These are phyloP conservation scores for Pilaira anomala DNA, from an alignment of 192 early-diverging fungal genomes.

Conservation along the genomic window DNA sequence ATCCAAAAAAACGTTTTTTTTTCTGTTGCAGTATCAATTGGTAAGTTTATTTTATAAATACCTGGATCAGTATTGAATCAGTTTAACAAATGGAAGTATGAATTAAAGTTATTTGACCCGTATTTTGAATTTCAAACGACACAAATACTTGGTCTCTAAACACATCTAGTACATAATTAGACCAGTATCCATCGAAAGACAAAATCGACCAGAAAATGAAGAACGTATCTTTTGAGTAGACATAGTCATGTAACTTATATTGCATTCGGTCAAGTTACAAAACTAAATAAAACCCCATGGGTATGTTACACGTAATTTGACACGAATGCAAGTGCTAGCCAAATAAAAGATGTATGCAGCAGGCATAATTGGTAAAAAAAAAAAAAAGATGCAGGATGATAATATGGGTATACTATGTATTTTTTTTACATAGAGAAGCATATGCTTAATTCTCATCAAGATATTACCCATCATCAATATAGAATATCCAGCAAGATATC, in stretches of 20 bases:
- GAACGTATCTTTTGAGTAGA: background rate
- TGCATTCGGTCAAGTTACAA: conserved; percentile 23
- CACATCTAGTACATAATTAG: conserved; percentile 18
- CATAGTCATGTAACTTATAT: conserved; percentile 21
- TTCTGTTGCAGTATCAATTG: no score
- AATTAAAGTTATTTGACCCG: background rate
- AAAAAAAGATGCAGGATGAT: no score
- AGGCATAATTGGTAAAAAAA: background rate
- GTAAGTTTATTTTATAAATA: no score
- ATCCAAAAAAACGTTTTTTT: no score
- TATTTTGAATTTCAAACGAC: background rate
- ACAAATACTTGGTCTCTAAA: background rate
- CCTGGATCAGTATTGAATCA: background rate
- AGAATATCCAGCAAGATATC: background rate
- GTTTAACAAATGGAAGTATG: background rate
- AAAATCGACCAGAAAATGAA: background rate
- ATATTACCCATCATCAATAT: background rate
- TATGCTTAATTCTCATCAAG: background rate
- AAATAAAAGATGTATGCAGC: background rate
- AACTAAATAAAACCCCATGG: background rate
- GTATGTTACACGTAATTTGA: background rate
- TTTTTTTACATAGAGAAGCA: background rate
- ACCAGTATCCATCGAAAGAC: conserved; percentile 15
- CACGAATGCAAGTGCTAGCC: background rate
- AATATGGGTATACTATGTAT: no score